Base-by-base conservation (phyloP, 306 rosid genomes). In the Hippophae gyantsensis region DNA sequence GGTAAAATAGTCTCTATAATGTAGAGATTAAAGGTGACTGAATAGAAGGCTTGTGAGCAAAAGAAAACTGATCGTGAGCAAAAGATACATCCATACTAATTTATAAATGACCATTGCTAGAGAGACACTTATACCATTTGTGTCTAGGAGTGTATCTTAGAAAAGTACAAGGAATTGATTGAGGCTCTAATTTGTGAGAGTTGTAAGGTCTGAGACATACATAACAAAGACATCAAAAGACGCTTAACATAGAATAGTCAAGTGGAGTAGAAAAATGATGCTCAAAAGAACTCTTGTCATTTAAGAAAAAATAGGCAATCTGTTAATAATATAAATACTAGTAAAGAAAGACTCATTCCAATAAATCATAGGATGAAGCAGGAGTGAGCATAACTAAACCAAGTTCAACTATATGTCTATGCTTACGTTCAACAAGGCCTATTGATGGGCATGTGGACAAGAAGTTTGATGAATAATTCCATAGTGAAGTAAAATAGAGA, bases 401-500 rank as follows among this genome's bases (percentile, higher is more conserved):
- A 0, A 43, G 7, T 42, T 63, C 51, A 1, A 51, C 57, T 6
- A 63, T 25, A 6, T 63, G 67, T 0, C 49, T 18, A 2, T 63
- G 54, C 7, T 25, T 6, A 0, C 58, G 1, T 51, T 63, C 23
- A 11, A 9, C 5, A 6, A 3, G 5, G 0, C 67, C 58, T 52
- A 41, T 13, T 14, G 9, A 10, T 8, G 25, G 9, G 58, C 6
- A 23, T 52, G 9, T 0, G 58, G 67, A 1, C 48, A 53, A 0
- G 51, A 3, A 0, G 3, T 6, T 5, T 7, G 9, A 40, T 40
- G 49, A 0, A 3, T 8, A 6, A 63, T 32, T 0, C 67, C 59
- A 18, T 0, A 8, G 0, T 2, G 0, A 1, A 3, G 7, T 7
- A 52, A 18, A 11, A 41, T 8, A 5, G 7, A 5, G 0, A 6